phyloP scores from a whole-genome alignment of 2,329 filamentous ascomycete species.

The Coniochaeta prunicola region DNA sequence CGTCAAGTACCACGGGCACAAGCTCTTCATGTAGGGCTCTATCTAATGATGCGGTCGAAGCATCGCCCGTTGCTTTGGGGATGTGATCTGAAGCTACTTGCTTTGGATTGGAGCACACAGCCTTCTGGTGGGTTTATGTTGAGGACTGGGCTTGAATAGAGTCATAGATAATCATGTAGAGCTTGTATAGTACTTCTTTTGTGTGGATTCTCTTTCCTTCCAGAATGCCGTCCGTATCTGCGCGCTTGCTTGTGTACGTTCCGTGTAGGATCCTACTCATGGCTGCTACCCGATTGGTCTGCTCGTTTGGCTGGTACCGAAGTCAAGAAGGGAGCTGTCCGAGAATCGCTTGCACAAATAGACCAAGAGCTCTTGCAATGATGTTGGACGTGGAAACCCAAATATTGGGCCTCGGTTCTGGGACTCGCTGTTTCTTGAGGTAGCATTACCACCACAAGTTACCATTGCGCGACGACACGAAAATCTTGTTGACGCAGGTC shows the following conservation, averaged over 20 bases:
- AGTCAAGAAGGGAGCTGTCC: too few relatives aligned
- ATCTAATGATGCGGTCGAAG: neutral
- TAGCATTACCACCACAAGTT: neutral
- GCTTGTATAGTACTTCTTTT: too few relatives aligned
- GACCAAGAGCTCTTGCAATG: too few relatives aligned
- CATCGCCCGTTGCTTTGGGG: neutral
- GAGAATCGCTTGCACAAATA: too few relatives aligned
- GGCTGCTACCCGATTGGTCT: too few relatives aligned
- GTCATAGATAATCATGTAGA: too few relatives aligned
- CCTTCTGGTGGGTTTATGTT: neutral
- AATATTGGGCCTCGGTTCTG: neutral
- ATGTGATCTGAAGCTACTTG: neutral
- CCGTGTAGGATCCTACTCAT: too few relatives aligned
- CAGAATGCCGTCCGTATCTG: too few relatives aligned
- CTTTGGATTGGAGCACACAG: neutral
- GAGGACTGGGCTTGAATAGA: neutral
- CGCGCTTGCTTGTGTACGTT: too few relatives aligned
- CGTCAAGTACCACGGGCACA: constrained; percentile 8
- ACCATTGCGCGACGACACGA: neutral
- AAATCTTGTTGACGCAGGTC: neutral
- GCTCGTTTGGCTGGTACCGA: too few relatives aligned
- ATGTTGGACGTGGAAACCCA: too few relatives aligned
- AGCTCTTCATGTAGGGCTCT: constrained; percentile 6
- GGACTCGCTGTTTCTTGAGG: neutral
- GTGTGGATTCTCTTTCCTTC: too few relatives aligned